phyloP scores from a whole-genome alignment of 305 asterid genomes.

The Fraxinus baroniana region DNA sequence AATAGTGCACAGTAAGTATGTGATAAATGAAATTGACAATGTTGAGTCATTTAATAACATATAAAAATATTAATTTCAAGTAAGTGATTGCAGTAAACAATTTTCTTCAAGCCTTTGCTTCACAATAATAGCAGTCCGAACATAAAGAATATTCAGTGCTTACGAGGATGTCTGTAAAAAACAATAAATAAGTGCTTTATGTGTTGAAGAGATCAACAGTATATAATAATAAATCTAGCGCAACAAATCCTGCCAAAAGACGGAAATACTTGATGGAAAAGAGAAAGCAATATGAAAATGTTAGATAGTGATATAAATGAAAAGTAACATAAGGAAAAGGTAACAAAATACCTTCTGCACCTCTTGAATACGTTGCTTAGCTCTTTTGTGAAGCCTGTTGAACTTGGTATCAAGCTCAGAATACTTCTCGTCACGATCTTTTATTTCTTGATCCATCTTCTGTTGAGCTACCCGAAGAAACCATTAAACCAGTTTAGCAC shows the following conservation, averaged over 20 bases:
- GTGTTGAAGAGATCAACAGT: not conserved
- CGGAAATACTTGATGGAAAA: slow-evolving; percentile 43
- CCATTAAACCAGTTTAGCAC: not conserved
- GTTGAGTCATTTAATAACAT: not conserved
- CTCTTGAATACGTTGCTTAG: slow-evolving; percentile 98
- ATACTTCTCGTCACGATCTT: slow-evolving; percentile 85
- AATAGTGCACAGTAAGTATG: not conserved
- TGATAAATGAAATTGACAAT: not conserved
- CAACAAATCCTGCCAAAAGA: slow-evolving; percentile 19
- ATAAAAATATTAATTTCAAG: not conserved
- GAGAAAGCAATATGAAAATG: not conserved
- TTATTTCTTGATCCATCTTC: slow-evolving; percentile 55
- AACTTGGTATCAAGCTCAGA: slow-evolving; percentile 89
- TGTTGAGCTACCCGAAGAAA: not conserved
- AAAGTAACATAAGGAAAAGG: slow-evolving; percentile 14
- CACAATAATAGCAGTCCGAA: not conserved
- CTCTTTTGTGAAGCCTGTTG: slow-evolving; percentile 97
- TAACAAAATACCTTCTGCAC: slow-evolving; percentile 74
- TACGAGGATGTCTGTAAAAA: not conserved
- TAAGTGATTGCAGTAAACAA: not conserved
- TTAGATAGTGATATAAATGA: not conserved
- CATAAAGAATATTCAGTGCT: not conserved
- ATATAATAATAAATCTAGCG: slow-evolving; percentile 15
- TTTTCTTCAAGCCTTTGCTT: not conserved
- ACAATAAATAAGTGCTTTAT: not conserved